Conservation (phyloP, 2,329 filamentous ascomycete species). For the Colletotrichum melonis region DNA sequence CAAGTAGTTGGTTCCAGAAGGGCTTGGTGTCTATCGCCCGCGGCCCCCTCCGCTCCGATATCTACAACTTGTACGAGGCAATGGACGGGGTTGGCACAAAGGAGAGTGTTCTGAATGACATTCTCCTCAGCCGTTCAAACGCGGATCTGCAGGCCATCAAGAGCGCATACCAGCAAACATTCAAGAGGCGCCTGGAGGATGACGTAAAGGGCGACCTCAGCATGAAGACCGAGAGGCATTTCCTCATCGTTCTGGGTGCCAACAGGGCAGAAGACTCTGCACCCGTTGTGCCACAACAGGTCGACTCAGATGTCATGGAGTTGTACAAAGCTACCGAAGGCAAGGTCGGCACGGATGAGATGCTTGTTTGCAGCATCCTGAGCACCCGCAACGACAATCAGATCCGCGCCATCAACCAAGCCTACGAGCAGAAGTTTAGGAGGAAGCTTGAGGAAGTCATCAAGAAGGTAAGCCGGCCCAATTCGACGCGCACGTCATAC, state of each 20-base stretch:
- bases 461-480: constrained; percentile 64
- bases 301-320: constrained; percentile 80
- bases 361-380: constrained; percentile 83
- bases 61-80: constrained; percentile 75
- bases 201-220: constrained; percentile 84
- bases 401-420: constrained; percentile 81
- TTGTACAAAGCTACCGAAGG: constrained; percentile 83
- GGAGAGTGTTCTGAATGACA: constrained; percentile 85
- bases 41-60: constrained; percentile 84
- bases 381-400: constrained; percentile 82
- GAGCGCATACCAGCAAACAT: constrained; percentile 76
- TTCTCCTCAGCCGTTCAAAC: constrained; percentile 85
- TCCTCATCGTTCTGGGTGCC: constrained; percentile 82
- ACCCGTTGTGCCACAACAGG: constrained; percentile 77
- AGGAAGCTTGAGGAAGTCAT: constrained; percentile 79
- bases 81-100: constrained; percentile 88
- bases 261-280: constrained; percentile 81
- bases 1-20: constrained; percentile 78
- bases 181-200: constrained; percentile 73
- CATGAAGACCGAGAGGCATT: constrained; percentile 87
- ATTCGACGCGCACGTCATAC: not conserved
- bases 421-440: constrained; percentile 80
- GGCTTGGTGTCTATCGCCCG: constrained; percentile 80
- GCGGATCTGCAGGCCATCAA: constrained; percentile 92
- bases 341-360: constrained; percentile 77